A percentile compares a stretch with the other conserved stretches of the same genome.
Conservation (phyloP, 2,329 filamentous ascomycete genomes). For the Huntiella savannae region DNA sequence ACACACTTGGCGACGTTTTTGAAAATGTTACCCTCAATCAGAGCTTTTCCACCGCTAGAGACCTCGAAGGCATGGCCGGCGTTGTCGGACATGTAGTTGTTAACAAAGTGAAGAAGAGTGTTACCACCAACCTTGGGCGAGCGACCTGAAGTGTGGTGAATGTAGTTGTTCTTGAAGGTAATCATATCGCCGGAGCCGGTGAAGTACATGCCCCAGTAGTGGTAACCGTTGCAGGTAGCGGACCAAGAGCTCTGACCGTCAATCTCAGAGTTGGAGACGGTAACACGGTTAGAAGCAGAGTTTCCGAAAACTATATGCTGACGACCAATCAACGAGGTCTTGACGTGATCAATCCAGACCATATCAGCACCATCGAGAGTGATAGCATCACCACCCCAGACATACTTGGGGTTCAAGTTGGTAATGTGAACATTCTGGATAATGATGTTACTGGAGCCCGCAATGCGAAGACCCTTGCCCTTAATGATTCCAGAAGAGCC, state of each 20-base stretch:
- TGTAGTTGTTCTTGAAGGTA: slow-evolving; percentile 41
- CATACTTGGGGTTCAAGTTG: slow-evolving; percentile 35
- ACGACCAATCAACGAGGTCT: slow-evolving; percentile 37
- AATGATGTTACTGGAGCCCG: slow-evolving; percentile 29
- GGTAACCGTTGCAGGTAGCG: slow-evolving; percentile 36
- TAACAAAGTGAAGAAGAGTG: slow-evolving; percentile 37
- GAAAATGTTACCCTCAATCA: slow-evolving; percentile 40
- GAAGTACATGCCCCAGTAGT: slow-evolving; percentile 42
- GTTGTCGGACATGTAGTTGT: slow-evolving; percentile 41
- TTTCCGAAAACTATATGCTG: slow-evolving; percentile 42
- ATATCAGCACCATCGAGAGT: slow-evolving; percentile 28
- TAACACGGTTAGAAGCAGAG: slow-evolving; percentile 32
- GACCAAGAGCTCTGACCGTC: slow-evolving; percentile 35
- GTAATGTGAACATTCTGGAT: slow-evolving; percentile 40
- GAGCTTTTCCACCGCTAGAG: slow-evolving; percentile 23
- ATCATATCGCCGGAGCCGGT: slow-evolving; percentile 35
- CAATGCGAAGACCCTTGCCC: slow-evolving; percentile 35
- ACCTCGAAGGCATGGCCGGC: slow-evolving; percentile 39
- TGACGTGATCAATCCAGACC: slow-evolving; percentile 34
- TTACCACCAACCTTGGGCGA: slow-evolving; percentile 38
- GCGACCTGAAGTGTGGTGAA: slow-evolving; percentile 38
- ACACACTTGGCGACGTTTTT: slow-evolving; percentile 29
- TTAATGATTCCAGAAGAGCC: slow-evolving; percentile 34
- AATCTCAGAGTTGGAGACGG: slow-evolving; percentile 41
- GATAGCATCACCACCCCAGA: slow-evolving; percentile 42